These are phyloP conservation scores for Myriosclerotinia curreyana DNA, from an alignment of 2,329 filamentous ascomycete species.

Conservation along the genomic window DNA sequence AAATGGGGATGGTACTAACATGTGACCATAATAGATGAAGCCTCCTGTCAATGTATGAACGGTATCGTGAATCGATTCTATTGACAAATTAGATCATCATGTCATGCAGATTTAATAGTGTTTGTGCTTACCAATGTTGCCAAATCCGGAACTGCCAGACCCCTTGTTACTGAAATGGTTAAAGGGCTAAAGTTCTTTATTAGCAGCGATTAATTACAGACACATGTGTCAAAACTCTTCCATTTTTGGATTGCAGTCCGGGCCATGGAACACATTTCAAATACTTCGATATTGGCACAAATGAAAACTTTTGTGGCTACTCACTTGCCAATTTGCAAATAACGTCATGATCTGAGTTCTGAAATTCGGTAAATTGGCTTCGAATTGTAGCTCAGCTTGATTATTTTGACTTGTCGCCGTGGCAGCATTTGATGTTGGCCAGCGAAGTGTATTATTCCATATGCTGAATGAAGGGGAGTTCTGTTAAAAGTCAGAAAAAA, in stretches of 20 bases:
- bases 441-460: conserved; percentile 12
- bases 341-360: conserved; percentile 21
- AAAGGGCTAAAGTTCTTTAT: neutral
- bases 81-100: neutral
- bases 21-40: neutral
- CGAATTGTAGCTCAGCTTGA: conserved; percentile 11
- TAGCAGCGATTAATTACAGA: neutral
- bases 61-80: conserved; percentile 22
- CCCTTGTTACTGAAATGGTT: conserved; percentile 22
- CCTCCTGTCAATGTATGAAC: conserved; percentile 15
- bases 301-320: neutral
- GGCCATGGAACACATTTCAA: too few relatives aligned
- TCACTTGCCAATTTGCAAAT: conserved; percentile 22
- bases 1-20: conserved; percentile 12
- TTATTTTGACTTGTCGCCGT: conserved; percentile 16
- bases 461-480: neutral
- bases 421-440: conserved; percentile 11
- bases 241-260: too few relatives aligned
- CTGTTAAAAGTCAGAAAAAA: conserved; percentile 9
- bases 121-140: conserved; percentile 14
- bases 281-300: neutral
- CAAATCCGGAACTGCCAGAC: conserved; percentile 6
- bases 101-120: neutral
- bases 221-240: neutral
- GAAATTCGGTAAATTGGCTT: conserved; percentile 19